Evolutionary conservation across 192 early-diverging fungal species (phyloP).

Genomic region (Gigaspora rosea): DNA sequence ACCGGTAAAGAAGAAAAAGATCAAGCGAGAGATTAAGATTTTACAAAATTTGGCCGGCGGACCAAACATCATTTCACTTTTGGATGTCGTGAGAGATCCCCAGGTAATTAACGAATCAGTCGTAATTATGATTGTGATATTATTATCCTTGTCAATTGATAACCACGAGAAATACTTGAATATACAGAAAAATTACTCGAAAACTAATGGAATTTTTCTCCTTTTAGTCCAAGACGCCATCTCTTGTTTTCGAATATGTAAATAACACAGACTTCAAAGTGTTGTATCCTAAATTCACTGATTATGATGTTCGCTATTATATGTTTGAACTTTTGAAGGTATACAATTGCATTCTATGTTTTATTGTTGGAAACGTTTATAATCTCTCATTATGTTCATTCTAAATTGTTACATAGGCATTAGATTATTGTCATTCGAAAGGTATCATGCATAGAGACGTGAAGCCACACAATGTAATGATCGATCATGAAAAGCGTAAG

Average conservation of each 20-base stretch:
- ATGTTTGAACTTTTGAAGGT: slow-evolving; percentile 95
- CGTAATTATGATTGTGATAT: too few species aligned
- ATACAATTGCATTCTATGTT: background rate
- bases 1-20: slow-evolving; percentile 99
- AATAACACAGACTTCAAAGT: slow-evolving; percentile 98
- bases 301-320: slow-evolving; percentile 96
- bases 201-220: background rate
- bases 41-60: slow-evolving; percentile 96
- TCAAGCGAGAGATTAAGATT: slow-evolving; percentile 99
- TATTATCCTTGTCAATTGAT: too few species aligned
- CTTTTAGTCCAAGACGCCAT: slow-evolving; percentile 87
- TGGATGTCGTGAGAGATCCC: slow-evolving; percentile 95
- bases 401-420: slow-evolving; percentile 58
- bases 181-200: background rate
- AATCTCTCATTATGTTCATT: too few species aligned
- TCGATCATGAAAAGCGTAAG: slow-evolving; percentile 93
- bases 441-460: slow-evolving; percentile 99
- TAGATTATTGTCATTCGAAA: slow-evolving; percentile 96
- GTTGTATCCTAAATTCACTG: slow-evolving; percentile 92
- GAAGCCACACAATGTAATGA: slow-evolving; percentile 99
- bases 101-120: slow-evolving; percentile 49
- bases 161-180: too few species aligned
- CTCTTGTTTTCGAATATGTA: slow-evolving; percentile 95
- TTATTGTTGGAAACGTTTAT: too few species aligned
- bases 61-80: slow-evolving; percentile 87